Evolutionary conservation across 768 basidiomycete genomes (phyloP).

Genomic region (Arthromyces matolae): DNA sequence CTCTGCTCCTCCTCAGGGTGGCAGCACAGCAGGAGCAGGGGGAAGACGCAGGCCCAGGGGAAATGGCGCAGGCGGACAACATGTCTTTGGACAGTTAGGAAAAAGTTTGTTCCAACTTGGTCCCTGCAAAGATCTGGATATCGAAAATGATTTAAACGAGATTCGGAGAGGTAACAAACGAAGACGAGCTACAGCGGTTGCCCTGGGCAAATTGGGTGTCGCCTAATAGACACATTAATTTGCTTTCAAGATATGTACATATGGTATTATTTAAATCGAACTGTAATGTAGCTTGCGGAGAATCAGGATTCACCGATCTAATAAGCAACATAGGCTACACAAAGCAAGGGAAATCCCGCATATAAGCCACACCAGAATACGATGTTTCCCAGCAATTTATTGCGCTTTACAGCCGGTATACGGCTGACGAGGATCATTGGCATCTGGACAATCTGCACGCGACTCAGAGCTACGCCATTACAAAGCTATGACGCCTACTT

Average conservation of each 20-base stretch:
- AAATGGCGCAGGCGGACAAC: slow-evolving; percentile 49
- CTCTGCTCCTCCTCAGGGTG: slow-evolving; percentile 30
- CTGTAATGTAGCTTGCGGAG: background rate
- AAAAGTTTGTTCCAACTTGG: slow-evolving; percentile 63
- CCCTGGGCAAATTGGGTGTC: slow-evolving; percentile 20
- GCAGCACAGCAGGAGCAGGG: slow-evolving; percentile 34
- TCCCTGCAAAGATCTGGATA: slow-evolving; percentile 60
- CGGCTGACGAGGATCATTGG: slow-evolving; percentile 85
- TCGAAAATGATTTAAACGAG: slow-evolving; percentile 74
- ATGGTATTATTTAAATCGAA: too few relatives aligned
- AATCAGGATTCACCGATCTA: slow-evolving; percentile 17
- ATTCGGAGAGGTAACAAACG: slow-evolving; percentile 74
- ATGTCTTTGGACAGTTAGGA: slow-evolving; percentile 65
- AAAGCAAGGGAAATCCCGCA: slow-evolving; percentile 89
- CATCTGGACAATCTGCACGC: slow-evolving; percentile 85
- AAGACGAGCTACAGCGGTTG: slow-evolving; percentile 37
- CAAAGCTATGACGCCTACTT: slow-evolving; percentile 13
- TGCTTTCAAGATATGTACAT: background rate
- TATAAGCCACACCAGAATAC: slow-evolving; percentile 95
- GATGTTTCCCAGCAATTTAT: slow-evolving; percentile 77
- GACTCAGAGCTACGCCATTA: too few relatives aligned
- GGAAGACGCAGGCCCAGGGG: slow-evolving; percentile 52
- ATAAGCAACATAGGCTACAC: slow-evolving; percentile 60
- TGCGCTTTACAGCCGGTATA: slow-evolving; percentile 71
- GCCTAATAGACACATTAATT: background rate